Evolutionary conservation across 129 eudicot species (phyloP).

Genomic region (Lonicera japonica): DNA sequence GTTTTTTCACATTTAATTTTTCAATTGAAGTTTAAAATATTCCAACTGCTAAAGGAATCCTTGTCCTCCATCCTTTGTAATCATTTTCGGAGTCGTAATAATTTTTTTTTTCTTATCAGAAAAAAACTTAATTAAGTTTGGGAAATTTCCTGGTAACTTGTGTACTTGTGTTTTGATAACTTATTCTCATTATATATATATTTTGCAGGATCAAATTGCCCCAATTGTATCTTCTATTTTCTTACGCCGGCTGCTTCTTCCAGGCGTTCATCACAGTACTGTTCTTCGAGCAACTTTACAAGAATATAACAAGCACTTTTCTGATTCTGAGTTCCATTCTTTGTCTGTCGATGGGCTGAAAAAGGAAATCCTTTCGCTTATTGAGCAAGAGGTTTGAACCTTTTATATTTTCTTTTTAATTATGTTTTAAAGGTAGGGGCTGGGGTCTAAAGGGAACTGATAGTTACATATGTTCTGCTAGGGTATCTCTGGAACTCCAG

Average conservation of each 20-base stretch:
- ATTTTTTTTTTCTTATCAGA: too few species aligned
- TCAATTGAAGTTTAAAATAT: too few species aligned
- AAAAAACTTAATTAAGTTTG: too few species aligned
- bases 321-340: conserved; percentile 71
- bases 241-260: conserved; percentile 68
- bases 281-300: conserved; percentile 62
- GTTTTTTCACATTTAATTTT: too few species aligned
- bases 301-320: conserved; percentile 70
- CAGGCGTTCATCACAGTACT: conserved; percentile 57
- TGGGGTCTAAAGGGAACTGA: conserved; percentile 11
- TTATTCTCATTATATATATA: not conserved
- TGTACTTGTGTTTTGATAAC: too few species aligned
- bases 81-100: too few species aligned
- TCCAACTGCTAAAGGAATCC: too few species aligned
- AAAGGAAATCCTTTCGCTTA: conserved; percentile 63
- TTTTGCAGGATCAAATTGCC: conserved; percentile 70
- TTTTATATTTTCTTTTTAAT: not conserved
- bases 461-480: conserved; percentile 27
- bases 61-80: too few species aligned
- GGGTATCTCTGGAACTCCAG: conserved; percentile 64
- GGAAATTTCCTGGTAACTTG: not conserved
- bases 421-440: not conserved
- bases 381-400: conserved; percentile 73
- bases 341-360: conserved; percentile 71
- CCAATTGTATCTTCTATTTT: conserved; percentile 69